Base-by-base conservation (phyloP, 768 basidiomycete species). In the Mycena chlorophos region DNA sequence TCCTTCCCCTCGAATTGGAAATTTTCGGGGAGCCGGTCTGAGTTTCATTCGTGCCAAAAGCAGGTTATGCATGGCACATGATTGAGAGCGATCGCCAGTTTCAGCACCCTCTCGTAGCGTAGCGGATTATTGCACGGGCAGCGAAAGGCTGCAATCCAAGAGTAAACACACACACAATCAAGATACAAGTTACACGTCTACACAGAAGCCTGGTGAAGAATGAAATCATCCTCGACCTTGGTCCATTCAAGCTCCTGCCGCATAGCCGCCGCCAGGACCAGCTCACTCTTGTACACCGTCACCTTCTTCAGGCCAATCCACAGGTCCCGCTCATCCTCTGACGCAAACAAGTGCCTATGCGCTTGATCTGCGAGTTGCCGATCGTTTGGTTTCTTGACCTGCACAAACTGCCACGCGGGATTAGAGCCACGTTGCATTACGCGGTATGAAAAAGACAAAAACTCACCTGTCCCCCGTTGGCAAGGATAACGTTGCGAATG, bases 381-480 rank as follows among this genome's bases (percentile, higher is more conserved):
- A 14, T 6, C 13, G 8, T 12, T 42, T 5, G 40, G 40, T 19
- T 42, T 12, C n/a, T 20, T 6, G 40, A 42, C 40, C n/a, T 14
- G 20, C 14, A 16, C 20, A 22, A 42, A 42, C 40, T 42, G 40
- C 8, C 5, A 19, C 20, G n/a, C n/a, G n/a, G n/a, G 40, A 42
- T 16, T 19, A 6, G 10, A 37, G 34, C 31, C 17, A 17, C 31
- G 31, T 30, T 28, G 23, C 42, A n/a, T 23, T 49, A 30, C n/a
- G 4, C 30, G 19, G 25, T 16, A 30, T 31, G 8, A 51, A 56
- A 8, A n/a, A 43, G 30, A 49, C 5, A 39, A 20, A 31, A 8
- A 68, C 75, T 25, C 43, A 91, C 89, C 71, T 83, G 79, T 0
- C 91, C 93, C 2, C 92, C 91, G 58, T 82, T 80, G 0, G 88